Base-by-base conservation (phyloP, 768 basidiomycete species). In the Mrakia frigida region DNA sequence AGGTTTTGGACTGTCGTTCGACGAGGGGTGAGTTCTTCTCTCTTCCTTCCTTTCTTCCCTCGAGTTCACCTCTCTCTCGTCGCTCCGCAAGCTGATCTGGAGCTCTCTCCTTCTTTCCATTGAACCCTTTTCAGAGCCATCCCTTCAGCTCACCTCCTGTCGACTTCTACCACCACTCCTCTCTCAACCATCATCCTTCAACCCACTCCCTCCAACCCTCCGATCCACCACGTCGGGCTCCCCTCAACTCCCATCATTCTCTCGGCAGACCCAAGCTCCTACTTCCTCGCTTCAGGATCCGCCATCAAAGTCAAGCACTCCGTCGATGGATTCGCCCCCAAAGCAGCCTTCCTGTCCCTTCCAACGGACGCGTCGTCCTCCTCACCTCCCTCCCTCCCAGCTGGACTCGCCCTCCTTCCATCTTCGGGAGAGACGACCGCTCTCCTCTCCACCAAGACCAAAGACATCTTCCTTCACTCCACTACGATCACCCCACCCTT, bases 151-250 rank as follows among this genome's bases (percentile, higher is more conserved):
- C 65, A 68, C 39, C 39, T 68, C 65, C 13, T 68, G 23, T 25
- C 63, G 2, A 23, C 37, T 1, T 39, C 35, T 5, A 23, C 35
- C 39, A 43, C 65, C 65, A 39, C 65, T 13, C 65, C 65, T 1
- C 65, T 68, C 37, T 68, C 65, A 18, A 43, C 39, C 65, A 41
- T 68, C 65, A 16, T 68, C 65, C 65, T 68, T 16, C 65, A 68
- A 18, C 65, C 65, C 16, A 39, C 65, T 37, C 2, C 65, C 4
- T 39, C 37, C 23, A 68, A 68, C 39, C 65, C 65, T 35, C 65
- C 65, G 3, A 68, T 68, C 39, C 37, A 68, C 39, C 65, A 68
- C 65, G 65, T 68, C 65, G 65, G 65, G 21, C 65, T 68, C 25
- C 65, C 65, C 7, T 23, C 18, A 21, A 68, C 39, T 11, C 65